These are phyloP conservation scores for Geosiphon pyriformis DNA, from an alignment of 192 early-diverging fungal species.

Conservation along the genomic window DNA sequence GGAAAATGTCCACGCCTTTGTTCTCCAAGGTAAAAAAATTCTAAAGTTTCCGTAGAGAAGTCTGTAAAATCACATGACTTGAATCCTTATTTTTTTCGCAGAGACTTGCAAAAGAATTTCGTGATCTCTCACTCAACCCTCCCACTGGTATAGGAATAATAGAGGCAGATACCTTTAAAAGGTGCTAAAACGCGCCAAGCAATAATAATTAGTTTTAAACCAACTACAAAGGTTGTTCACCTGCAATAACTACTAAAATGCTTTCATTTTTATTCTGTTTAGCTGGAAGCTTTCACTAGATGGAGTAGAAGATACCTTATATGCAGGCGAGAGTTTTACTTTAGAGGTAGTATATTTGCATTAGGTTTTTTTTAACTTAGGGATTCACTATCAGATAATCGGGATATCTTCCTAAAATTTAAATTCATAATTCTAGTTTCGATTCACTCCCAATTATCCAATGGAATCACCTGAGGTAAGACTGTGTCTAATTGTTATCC, in stretches of 20 bases:
- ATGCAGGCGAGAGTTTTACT: constrained; percentile 45
- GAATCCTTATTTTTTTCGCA: too few species aligned
- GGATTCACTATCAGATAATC: background rate
- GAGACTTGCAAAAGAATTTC: constrained; percentile 42
- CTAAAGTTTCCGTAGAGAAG: too few species aligned
- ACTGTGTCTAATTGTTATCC: background rate
- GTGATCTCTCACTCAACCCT: constrained; percentile 49
- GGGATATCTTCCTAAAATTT: background rate
- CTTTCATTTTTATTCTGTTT: background rate
- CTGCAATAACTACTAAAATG: background rate
- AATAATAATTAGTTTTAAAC: too few species aligned
- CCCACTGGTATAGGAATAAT: constrained; percentile 45
- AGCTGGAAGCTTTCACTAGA: constrained; percentile 61
- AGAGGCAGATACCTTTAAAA: constrained; percentile 51
- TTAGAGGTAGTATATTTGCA: constrained; percentile 39
- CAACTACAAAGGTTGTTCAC: too few species aligned
- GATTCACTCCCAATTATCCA: constrained; percentile 69
- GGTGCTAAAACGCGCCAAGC: too few species aligned
- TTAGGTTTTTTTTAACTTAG: background rate
- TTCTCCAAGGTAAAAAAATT: too few species aligned
- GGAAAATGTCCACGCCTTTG: too few species aligned
- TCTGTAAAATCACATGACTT: too few species aligned
- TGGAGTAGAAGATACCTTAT: constrained; percentile 64
- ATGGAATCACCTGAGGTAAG: constrained; percentile 66
- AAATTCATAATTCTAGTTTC: constrained; percentile 48